Percentiles rank a stretch among this genome's conserved stretches.
These are phyloP conservation scores for Suillus weaverae DNA, from an alignment of 768 basidiomycete species.

Conservation along the genomic window DNA sequence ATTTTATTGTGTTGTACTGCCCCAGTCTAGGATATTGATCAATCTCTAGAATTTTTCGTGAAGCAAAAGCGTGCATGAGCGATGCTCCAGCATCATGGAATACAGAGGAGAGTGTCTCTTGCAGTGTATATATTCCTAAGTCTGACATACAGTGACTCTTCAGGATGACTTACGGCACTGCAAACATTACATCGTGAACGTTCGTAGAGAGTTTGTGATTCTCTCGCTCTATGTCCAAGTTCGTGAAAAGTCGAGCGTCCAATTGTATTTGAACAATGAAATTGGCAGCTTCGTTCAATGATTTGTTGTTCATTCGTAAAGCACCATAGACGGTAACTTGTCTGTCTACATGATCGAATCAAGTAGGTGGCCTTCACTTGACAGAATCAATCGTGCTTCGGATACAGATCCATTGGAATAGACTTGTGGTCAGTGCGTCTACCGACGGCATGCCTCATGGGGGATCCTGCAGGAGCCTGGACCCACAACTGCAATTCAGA, in stretches of 20 bases:
- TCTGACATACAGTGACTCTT: background rate
- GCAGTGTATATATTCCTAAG: constrained; percentile 10
- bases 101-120: constrained; percentile 93
- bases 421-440: background rate
- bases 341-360: background rate
- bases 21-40: background rate
- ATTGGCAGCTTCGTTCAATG: constrained; percentile 63
- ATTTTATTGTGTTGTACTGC: background rate
- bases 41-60: background rate
- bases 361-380: background rate
- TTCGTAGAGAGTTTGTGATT: constrained; percentile 90
- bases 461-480: background rate
- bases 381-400: background rate
- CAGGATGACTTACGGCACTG: constrained; percentile 71
- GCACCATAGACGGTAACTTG: background rate
- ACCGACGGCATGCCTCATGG: background rate
- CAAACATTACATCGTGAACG: constrained; percentile 81
- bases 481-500: background rate
- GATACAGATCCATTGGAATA: background rate
- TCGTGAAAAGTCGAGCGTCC: constrained; percentile 84
- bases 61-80: background rate
- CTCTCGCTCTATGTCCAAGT: constrained; percentile 80
- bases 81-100: background rate
- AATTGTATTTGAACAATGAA: no score
- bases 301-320: constrained; percentile 18